Evolutionary conservation across 257 asterid genomes (phyloP).

Genomic region (Haberlea rhodopensis): DNA sequence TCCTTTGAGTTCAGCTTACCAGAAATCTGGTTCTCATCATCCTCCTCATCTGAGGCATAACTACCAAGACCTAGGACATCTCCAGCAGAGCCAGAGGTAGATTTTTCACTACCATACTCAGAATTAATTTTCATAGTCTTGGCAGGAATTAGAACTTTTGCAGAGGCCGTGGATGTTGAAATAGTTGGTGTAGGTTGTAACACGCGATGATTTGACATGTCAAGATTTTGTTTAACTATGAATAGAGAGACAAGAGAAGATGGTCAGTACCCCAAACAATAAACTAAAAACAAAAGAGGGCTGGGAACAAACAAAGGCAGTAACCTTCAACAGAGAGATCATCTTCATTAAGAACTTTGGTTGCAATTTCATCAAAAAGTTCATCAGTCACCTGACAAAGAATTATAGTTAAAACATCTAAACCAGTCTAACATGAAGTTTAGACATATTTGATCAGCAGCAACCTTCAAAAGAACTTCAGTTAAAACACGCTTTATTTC

Average conservation of each 20-base stretch:
- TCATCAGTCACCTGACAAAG: constrained; percentile 91
- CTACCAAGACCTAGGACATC: constrained; percentile 79
- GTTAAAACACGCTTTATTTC: neutral
- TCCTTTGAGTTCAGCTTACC: constrained; percentile 38
- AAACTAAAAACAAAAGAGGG: constrained; percentile 1
- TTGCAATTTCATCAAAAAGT: constrained; percentile 95
- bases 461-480: neutral
- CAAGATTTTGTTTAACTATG: constrained; percentile 46
- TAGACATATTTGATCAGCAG: neutral
- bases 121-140: constrained; percentile 42
- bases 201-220: constrained; percentile 38
- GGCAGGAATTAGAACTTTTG: constrained; percentile 57
- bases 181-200: constrained; percentile 42
- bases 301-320: constrained; percentile 8
- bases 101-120: constrained; percentile 51
- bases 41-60: constrained; percentile 94
- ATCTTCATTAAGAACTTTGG: constrained; percentile 85
- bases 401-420: constrained; percentile 35
- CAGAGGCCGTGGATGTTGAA: constrained; percentile 53
- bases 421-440: constrained; percentile 17
- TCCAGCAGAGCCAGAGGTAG: constrained; percentile 54
- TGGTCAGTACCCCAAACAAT: neutral
- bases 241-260: neutral
- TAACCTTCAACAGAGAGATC: constrained; percentile 66
- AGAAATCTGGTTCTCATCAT: constrained; percentile 55